Conservation (phyloP, 306 rosid species). For the Corylus avellana region DNA sequence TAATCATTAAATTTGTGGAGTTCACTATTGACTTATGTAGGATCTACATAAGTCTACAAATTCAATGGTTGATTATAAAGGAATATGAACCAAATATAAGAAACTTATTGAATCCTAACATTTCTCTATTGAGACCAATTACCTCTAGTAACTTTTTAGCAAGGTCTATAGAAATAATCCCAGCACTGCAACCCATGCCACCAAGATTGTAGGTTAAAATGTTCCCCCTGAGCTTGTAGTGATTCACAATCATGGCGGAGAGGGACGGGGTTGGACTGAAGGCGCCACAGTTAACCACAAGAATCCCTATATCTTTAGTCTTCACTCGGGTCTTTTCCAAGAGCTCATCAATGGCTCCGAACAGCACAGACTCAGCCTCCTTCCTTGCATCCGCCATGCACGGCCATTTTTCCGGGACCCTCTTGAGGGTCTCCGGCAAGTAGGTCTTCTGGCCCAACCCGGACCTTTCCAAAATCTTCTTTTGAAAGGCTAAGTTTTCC, state of each 20-base stretch:
- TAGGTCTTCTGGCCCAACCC: no score
- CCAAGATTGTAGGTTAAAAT: slow-evolving; percentile 75
- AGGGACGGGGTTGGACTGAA: slow-evolving; percentile 90
- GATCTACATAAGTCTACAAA: no score
- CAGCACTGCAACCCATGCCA: slow-evolving; percentile 99
- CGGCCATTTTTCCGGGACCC: no score
- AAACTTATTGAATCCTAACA: no score
- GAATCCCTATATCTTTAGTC: slow-evolving; percentile 85
- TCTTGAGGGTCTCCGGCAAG: no score
- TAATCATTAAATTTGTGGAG: no score
- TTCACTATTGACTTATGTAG: no score
- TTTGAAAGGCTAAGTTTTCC: no score
- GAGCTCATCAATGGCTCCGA: slow-evolving; percentile 85
- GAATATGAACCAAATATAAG: no score
- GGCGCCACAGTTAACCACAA: slow-evolving; percentile 84
- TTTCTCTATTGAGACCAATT: no score
- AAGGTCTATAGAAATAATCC: slow-evolving; percentile 86
- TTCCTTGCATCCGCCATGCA: slow-evolving; percentile 58
- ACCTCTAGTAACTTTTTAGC: slow-evolving; percentile 88
- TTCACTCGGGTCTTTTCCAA: slow-evolving; percentile 70
- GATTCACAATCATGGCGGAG: slow-evolving; percentile 87
- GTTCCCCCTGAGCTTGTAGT: slow-evolving; percentile 73
- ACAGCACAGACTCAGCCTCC: slow-evolving; percentile 88
- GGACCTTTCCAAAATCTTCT: no score
- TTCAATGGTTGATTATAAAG: no score